Evolutionary conservation across 2,329 filamentous ascomycete species (phyloP).

Genomic region (Fusarium drepaniforme): DNA sequence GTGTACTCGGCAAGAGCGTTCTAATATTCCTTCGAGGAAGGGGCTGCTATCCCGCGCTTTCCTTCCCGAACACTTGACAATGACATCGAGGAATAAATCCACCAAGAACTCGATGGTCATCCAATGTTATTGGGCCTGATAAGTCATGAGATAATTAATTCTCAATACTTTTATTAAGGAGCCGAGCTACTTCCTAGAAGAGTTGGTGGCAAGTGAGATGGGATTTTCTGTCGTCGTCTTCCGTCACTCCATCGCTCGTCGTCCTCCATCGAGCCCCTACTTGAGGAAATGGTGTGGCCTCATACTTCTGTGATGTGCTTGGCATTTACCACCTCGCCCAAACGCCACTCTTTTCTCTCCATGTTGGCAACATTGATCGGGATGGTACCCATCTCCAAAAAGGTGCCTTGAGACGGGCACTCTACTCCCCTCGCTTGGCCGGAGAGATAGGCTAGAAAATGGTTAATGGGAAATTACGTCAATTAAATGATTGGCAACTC

Average conservation of each 20-base stretch:
- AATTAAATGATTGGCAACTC: constrained; percentile 21
- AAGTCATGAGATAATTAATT: not conserved
- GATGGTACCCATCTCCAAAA: constrained; percentile 49
- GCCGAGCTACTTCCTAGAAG: not conserved
- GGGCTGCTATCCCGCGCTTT: not conserved
- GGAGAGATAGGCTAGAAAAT: constrained; percentile 54
- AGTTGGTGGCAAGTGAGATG: not conserved
- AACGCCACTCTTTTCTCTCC: constrained; percentile 17
- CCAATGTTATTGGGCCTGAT: not conserved
- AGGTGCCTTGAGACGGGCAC: constrained; percentile 46
- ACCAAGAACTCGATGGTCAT: not conserved
- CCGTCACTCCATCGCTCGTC: too few species aligned
- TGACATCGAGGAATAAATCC: not conserved
- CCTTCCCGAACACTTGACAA: not conserved
- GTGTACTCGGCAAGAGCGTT: not conserved
- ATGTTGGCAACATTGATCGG: constrained; percentile 20
- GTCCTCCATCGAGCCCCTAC: not conserved
- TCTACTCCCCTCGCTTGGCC: constrained; percentile 57
- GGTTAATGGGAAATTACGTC: constrained; percentile 1
- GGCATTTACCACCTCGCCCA: constrained; percentile 10
- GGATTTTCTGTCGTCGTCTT: not conserved
- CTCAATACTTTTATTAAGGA: not conserved
- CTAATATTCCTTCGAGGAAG: not conserved
- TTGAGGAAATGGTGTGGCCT: not conserved
- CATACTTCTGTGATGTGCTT: not conserved